Conservation (phyloP, 768 basidiomycete genomes). For the Tephrocybe rancida region DNA sequence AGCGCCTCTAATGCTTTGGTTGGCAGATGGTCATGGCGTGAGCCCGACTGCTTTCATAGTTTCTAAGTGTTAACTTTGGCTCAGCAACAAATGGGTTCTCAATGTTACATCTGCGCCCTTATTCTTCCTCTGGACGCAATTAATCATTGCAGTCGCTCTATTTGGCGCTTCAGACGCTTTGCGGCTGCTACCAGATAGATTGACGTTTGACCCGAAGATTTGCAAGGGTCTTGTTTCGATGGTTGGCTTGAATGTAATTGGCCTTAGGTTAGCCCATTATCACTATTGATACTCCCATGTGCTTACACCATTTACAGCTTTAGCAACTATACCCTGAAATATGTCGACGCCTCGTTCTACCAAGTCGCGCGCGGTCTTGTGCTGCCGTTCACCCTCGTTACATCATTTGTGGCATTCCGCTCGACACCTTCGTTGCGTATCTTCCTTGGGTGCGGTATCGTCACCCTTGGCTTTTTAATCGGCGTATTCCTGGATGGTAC, state of each 20-base stretch:
- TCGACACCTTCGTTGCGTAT: conserved; percentile 77
- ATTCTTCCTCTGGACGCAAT: conserved; percentile 85
- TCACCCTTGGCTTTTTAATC: conserved; percentile 91
- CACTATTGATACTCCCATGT: not conserved
- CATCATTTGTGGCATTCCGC: conserved; percentile 80
- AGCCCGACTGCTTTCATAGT: conserved; percentile 11
- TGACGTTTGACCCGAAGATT: conserved; percentile 63
- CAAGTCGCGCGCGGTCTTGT: conserved; percentile 95
- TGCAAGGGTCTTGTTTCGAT: conserved; percentile 78
- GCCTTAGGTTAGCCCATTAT: conserved; percentile 62
- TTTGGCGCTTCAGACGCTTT: conserved; percentile 65
- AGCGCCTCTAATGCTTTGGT: not conserved
- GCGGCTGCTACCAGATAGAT: conserved; percentile 67
- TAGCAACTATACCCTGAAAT: conserved; percentile 91
- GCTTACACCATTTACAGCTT: conserved; percentile 49
- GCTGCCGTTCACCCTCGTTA: conserved; percentile 89
- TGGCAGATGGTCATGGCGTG: conserved; percentile 91
- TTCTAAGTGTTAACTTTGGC: not conserved
- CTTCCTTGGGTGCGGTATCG: conserved; percentile 73
- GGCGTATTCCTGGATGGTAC: conserved; percentile 82
- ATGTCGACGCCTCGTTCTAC: conserved; percentile 94
- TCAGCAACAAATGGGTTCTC: conserved; percentile 91
- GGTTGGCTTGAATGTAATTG: conserved; percentile 77
- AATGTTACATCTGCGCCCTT: conserved; percentile 73
- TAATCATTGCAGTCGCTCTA: conserved; percentile 76